Conservation (phyloP, 495 filamentous ascomycete genomes). For the Hyaloscypha variabilis region DNA sequence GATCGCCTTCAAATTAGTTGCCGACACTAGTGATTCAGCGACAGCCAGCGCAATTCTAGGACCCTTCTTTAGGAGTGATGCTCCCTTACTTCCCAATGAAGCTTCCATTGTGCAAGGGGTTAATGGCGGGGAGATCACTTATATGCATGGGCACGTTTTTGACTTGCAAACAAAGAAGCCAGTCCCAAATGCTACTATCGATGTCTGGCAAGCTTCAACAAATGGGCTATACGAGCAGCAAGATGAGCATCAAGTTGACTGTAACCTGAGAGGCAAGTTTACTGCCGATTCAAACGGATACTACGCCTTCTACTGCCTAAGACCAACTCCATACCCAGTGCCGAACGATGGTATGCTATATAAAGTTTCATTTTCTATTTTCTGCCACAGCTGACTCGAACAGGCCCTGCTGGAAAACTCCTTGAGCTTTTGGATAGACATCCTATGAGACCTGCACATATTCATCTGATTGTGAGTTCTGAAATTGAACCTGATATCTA, state of each 20-base stretch:
- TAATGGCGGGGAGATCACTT: constrained; percentile 59
- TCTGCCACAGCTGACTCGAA: neutral
- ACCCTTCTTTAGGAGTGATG: constrained; percentile 85
- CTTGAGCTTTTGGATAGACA: constrained; percentile 75
- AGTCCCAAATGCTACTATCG: constrained; percentile 70
- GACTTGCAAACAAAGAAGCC: constrained; percentile 74
- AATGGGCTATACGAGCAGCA: constrained; percentile 92
- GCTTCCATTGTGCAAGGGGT: constrained; percentile 70
- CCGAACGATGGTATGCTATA: constrained; percentile 62
- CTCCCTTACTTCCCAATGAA: constrained; percentile 73
- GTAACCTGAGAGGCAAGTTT: constrained; percentile 87
- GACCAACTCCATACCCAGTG: constrained; percentile 78
- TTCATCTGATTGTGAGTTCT: constrained; percentile 75
- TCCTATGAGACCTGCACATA: constrained; percentile 80
- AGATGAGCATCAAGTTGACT: constrained; percentile 74
- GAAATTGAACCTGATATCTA: neutral
- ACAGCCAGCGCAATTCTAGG: constrained; percentile 84
- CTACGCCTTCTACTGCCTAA: constrained; percentile 81
- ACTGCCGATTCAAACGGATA: constrained; percentile 72
- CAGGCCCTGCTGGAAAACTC: constrained; percentile 65
- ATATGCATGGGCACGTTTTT: constrained; percentile 74
- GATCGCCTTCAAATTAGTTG: constrained; percentile 79
- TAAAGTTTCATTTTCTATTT: neutral
- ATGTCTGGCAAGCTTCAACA: constrained; percentile 83
- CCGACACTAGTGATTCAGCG: constrained; percentile 65